A percentile compares a stretch with the other conserved stretches of the same genome.
Conservation (phyloP, 1,284 basidiomycete species). For the Apiotrichum akiyoshidainum region DNA sequence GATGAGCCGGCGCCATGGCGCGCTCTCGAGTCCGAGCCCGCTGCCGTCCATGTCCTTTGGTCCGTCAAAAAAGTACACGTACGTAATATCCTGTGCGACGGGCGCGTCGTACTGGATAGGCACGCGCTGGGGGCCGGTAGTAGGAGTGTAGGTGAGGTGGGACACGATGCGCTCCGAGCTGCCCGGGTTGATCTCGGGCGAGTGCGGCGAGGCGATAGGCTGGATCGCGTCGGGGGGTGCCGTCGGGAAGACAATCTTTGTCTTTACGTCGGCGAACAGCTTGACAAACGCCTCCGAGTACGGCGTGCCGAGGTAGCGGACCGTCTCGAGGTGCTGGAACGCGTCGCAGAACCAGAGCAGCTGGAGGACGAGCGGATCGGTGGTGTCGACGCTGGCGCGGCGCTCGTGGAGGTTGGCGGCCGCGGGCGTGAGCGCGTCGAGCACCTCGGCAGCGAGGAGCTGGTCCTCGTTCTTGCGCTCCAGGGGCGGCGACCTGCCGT, state of each 20-base stretch:
- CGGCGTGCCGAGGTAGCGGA: slow-evolving; percentile 1
- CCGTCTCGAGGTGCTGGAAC: slow-evolving; percentile 4
- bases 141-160: neutral
- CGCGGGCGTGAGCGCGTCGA: neutral
- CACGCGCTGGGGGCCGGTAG: neutral
- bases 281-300: neutral
- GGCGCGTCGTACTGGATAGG: slow-evolving; percentile 3
- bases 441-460: neutral
- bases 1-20: slow-evolving; percentile 1
- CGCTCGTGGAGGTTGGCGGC: neutral
- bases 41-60: neutral
- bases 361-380: neutral
- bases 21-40: neutral
- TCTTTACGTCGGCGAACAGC: slow-evolving; percentile 1
- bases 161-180: neutral
- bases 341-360: slow-evolving; percentile 4
- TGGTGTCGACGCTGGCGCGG: neutral
- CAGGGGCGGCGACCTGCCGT: neutral
- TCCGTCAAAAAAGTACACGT: slow-evolving; percentile 1
- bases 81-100: neutral
- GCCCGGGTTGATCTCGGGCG: neutral
- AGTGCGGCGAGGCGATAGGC: neutral
- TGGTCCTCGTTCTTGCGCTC: neutral
- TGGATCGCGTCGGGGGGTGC: neutral
- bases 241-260: slow-evolving; percentile 1